These are phyloP conservation scores for Polytrichum formosum DNA, from an alignment of 225 moss, liverwort and hornwort species.

Conservation along the genomic window DNA sequence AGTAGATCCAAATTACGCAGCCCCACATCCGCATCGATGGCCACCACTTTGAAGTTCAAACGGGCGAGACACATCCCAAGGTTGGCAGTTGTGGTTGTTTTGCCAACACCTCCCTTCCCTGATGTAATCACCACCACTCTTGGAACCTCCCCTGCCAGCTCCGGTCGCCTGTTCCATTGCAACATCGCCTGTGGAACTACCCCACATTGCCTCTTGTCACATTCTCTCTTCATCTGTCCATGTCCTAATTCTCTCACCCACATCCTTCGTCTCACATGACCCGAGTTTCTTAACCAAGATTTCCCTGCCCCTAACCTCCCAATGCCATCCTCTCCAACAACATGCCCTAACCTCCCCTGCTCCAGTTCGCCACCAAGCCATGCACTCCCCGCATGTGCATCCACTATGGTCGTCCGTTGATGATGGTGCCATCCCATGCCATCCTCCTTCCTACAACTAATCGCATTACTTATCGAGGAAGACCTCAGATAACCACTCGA, in stretches of 20 bases:
- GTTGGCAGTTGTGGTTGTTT: conserved; percentile 96
- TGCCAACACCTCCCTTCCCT: conserved; percentile 95
- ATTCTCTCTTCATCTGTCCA: conserved; percentile 17
- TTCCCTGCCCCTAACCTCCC: conserved; percentile 19
- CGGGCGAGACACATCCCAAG: conserved; percentile 95
- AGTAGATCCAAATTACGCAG: conserved; percentile 90
- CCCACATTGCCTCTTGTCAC: conserved; percentile 7
- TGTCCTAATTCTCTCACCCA: conserved; percentile 33
- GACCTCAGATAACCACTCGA: neutral
- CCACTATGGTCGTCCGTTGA: conserved; percentile 1
- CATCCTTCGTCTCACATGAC: conserved; percentile 19
- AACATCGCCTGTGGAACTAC: conserved; percentile 60
- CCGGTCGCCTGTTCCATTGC: conserved; percentile 94
- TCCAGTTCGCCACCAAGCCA: conserved; percentile 38
- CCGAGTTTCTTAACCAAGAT: conserved; percentile 14
- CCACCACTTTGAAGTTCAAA: conserved; percentile 90
- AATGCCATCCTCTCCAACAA: conserved; percentile 37
- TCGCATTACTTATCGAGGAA: neutral
- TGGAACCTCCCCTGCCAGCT: conserved; percentile 71
- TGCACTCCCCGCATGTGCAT: conserved; percentile 14
- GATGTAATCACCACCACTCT: conserved; percentile 96
- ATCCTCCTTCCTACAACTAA: conserved; percentile 1
- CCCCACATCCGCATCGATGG: conserved; percentile 93
- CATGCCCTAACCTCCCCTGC: conserved; percentile 36
- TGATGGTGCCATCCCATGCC: neutral